Base-by-base conservation (phyloP, 2,329 filamentous ascomycete genomes). In the Cercospora citrullina region DNA sequence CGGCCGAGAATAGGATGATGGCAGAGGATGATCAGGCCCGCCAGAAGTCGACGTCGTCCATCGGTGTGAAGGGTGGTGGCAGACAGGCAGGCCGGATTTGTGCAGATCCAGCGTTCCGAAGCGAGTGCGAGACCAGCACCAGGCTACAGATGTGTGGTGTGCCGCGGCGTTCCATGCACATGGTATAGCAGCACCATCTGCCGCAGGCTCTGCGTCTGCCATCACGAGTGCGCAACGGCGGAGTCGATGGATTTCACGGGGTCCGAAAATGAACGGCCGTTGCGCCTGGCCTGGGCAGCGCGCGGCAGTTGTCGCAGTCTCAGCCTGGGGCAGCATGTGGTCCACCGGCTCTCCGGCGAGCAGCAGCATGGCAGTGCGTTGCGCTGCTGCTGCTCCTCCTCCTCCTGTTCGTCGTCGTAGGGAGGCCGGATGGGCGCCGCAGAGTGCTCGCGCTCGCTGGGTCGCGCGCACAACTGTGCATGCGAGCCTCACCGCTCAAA, bases 121-220 rank as follows among this genome's bases (percentile, higher is more conserved):
- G 26, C 53, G 21, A n/a, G 14, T n/a, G 30, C 53, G 53, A 30
- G 53, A 58, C 53, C 30, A 31, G 26, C 26, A 31, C 26, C 48
- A 53, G 48, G 48, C 48, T 53, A 18, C 58, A 23, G 58, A 33
- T 63, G 39, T 53, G 36, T 42, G 36, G n/a, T 42, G 36, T 42
- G 61, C 61, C 61, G 61, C 53, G n/a, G 61, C 61, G 36, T 64
- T 64, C 61, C 61, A 64, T 36, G 61, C 48, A 26, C 61, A 64
- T 64, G 61, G 61, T 39, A 55, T 36, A 23, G 30, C n/a, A 57
- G 21, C 26, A n/a, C 36, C 6, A 42, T 42, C 36, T 42, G 36
- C 36, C 36, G 36, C 36, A 39, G 14, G 36, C 36, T 16, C 36
- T 39, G 36, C 36, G 14, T 42, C 36, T 42, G 36, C 16, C 36